Conservation (phyloP, 129 eudicot genomes). For the Helianthus annuus region HanXRQr2.0-SUNRISE NC_035436.2:190743071-190743570, state of each 20-base stretch:
- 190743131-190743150: too few relatives aligned
- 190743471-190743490: neutral
- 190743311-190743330: neutral
- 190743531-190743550: constrained; percentile 8
- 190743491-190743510: constrained; percentile 20
- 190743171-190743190: too few relatives aligned
- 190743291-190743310: constrained; percentile 1
- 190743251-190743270: too few relatives aligned
- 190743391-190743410: constrained; percentile 5
- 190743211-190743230: too few relatives aligned
- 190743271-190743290: constrained; percentile 7
- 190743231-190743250: too few relatives aligned
- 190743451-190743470: constrained; percentile 9
- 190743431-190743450: too few relatives aligned
- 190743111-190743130: too few relatives aligned
- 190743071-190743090: too few relatives aligned
- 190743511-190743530: neutral
- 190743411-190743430: too few relatives aligned
- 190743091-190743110: too few relatives aligned
- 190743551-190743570: neutral
- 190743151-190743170: too few relatives aligned
- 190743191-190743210: too few relatives aligned
- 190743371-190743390: constrained; percentile 9
- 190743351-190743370: neutral
- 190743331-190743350: neutral